Percentiles rank a stretch among this genome's conserved stretches.
Conservation (phyloP, 352 stramenopile species). For the Globisporangium paroecandrum region DNA sequence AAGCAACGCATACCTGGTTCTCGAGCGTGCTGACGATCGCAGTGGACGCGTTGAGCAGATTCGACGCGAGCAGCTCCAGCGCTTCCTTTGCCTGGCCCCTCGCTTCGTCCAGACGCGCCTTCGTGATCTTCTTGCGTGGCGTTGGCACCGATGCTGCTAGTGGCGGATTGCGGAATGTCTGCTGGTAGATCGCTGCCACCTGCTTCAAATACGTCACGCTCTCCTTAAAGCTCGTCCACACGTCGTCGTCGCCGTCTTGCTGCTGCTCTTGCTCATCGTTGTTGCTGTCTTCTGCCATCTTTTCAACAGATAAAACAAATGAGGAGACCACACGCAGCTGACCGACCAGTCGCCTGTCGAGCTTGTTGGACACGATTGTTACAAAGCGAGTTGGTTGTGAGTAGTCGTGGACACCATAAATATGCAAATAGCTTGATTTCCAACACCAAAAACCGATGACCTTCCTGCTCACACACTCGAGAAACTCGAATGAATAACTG, state of each 20-base stretch:
- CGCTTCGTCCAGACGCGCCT: conserved; percentile 38
- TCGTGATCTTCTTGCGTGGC: conserved; percentile 26
- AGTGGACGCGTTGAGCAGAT: conserved; percentile 46
- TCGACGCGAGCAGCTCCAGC: conserved; percentile 56
- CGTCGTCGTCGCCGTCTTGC: conserved; percentile 18
- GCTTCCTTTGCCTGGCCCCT: conserved; percentile 47
- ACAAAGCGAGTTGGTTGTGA: not conserved
- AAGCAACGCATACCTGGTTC: conserved; percentile 25
- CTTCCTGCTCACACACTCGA: not conserved
- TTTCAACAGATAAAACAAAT: conserved; percentile 1
- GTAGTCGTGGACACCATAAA: not conserved
- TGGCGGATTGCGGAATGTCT: conserved; percentile 26
- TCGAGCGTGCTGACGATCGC: conserved; percentile 37
- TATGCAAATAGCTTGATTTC: not conserved
- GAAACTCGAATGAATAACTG: not conserved
- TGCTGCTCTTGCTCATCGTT: conserved; percentile 10
- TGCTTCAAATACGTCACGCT: conserved; percentile 53
- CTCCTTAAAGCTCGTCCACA: conserved; percentile 45
- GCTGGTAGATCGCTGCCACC: conserved; percentile 49
- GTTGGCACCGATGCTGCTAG: not conserved
- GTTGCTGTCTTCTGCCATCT: not conserved
- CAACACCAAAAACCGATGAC: not conserved
- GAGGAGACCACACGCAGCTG: not conserved
- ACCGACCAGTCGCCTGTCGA: not conserved
- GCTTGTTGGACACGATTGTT: not conserved